These are phyloP conservation scores for Hyphopichia pseudoburtonii DNA, from an alignment of 1,139 yeast genomes.

Conservation along the genomic window DNA sequence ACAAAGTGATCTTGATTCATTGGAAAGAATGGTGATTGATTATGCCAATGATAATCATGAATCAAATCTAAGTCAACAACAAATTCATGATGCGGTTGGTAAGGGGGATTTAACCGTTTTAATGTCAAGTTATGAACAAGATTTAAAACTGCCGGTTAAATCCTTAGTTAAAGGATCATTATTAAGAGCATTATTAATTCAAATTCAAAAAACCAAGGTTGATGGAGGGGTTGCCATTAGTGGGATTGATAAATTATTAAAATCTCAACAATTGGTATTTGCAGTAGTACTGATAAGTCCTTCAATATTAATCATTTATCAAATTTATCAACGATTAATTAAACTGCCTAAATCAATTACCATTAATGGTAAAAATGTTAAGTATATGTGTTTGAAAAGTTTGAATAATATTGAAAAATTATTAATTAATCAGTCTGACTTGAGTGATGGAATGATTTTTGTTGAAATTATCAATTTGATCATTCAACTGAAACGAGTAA, in stretches of 20 bases:
- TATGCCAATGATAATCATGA: constrained; percentile 53
- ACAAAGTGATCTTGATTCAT: constrained; percentile 71
- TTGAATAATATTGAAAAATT: constrained; percentile 61
- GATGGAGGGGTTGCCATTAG: constrained; percentile 88
- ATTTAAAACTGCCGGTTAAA: constrained; percentile 67
- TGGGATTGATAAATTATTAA: constrained; percentile 86
- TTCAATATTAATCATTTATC: constrained; percentile 58
- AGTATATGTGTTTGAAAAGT: constrained; percentile 47
- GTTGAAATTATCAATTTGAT: constrained; percentile 59
- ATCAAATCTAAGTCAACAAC: constrained; percentile 19
- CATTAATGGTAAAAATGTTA: constrained; percentile 40
- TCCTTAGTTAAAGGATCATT: constrained; percentile 68
- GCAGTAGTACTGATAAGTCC: constrained; percentile 91
- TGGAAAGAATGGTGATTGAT: constrained; percentile 85
- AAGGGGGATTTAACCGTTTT: constrained; percentile 79
- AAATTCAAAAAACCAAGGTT: constrained; percentile 91
- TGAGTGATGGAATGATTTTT: constrained; percentile 52
- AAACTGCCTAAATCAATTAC: constrained; percentile 34
- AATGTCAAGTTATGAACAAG: constrained; percentile 77
- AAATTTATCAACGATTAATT: constrained; percentile 25
- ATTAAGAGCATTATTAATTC: constrained; percentile 76
- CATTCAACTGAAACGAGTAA: constrained; percentile 42
- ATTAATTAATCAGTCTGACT: constrained; percentile 25
- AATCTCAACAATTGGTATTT: constrained; percentile 89
- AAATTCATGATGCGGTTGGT: constrained; percentile 44